Evolutionary conservation across 2,329 filamentous ascomycete species (phyloP), one percentile per base, ranked within the genome.

Genomic region (Trematosphaeria pertusa): DNA sequence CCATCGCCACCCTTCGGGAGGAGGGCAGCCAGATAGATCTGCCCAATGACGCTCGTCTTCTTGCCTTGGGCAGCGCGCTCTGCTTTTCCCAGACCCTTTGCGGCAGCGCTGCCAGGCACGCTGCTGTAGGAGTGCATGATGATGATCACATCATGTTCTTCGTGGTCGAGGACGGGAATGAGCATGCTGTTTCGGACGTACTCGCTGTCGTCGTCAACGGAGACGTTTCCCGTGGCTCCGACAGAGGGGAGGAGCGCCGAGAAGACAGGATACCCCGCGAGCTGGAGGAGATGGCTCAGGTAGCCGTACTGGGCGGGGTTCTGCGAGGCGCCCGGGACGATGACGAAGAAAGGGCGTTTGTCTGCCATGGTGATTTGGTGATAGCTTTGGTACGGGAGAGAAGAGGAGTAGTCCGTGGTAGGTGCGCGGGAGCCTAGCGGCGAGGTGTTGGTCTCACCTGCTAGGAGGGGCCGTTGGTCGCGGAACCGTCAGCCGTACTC

Each of bases 291-390:
- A 36, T 47, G 51, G 17, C 45, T 48, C 11, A 70, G 50, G n/a
- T 51, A 52, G 12, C 55, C 61, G 44, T 64, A 70, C 34, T 53
- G 56, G 14, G 55, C 46, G 18, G 67, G 66, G 9, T 52, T 57
- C 41, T 70, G 67, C 36, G 64, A 68, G 11, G 57, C 66, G 3
- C 67, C 69, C 4, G 67, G 67, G 12, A 71, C 44, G 14, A 71
- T 58, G 33, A 71, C 55, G 34, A 72, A 57, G n/a, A 61, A 60
- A 5, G 67, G 65, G 40, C 49, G 50, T 43, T 54, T 48, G 7
- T 31, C 15, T 15, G 51, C 32, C 56, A 58, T 54, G 32, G 20
- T 46, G n/a, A n/a, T n/a, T n/a, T n/a, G n/a, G n/a, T n/a, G n/a
- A n/a, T n/a, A n/a, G n/a, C n/a, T n/a, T n/a, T n/a, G n/a, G n/a